These are phyloP conservation scores for Pinus taeda DNA, from an alignment of 75 land plant species.

Conservation along the genomic window DNA sequence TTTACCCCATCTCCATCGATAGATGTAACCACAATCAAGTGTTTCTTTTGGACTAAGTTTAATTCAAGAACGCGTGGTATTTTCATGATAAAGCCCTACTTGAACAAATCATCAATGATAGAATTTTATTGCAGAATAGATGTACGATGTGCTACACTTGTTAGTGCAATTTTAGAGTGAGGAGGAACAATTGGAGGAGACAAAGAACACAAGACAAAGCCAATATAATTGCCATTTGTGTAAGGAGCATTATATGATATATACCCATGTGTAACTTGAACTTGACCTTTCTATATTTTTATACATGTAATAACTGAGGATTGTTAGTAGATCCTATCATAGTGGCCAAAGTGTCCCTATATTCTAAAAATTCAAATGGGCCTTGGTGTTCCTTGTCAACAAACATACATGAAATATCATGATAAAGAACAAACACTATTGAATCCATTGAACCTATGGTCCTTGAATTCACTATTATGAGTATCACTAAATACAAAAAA, in stretches of 20 bases:
- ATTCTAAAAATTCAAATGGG: conserved; percentile 86
- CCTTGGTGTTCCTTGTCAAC: conserved; percentile 92
- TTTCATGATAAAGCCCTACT: conserved; percentile 40
- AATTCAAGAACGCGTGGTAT: conserved; percentile 42
- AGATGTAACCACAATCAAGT: conserved; percentile 61
- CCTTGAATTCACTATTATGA: conserved; percentile 91
- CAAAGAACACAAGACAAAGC: background rate
- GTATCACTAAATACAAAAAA: conserved; percentile 97
- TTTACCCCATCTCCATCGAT: conserved; percentile 92
- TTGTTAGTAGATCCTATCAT: conserved; percentile 37
- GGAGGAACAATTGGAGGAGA: conserved; percentile 14
- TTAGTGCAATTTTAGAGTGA: conserved; percentile 14
- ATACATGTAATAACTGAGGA: conserved; percentile 62
- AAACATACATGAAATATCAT: conserved; percentile 96
- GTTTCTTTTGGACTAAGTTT: conserved; percentile 73
- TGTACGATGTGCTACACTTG: conserved; percentile 20
- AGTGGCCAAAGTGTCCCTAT: conserved; percentile 47
- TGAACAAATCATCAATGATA: conserved; percentile 83
- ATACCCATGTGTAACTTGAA: conserved; percentile 40
- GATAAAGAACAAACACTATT: conserved; percentile 92
- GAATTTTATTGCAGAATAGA: conserved; percentile 14
- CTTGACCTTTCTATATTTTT: conserved; percentile 73
- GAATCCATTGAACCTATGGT: conserved; percentile 96
- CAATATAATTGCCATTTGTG: conserved; percentile 24
- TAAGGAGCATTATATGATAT: conserved; percentile 68